These are phyloP conservation scores for Eucommia ulmoides DNA, from an alignment of 257 asterid species.

Conservation along the genomic window DNA sequence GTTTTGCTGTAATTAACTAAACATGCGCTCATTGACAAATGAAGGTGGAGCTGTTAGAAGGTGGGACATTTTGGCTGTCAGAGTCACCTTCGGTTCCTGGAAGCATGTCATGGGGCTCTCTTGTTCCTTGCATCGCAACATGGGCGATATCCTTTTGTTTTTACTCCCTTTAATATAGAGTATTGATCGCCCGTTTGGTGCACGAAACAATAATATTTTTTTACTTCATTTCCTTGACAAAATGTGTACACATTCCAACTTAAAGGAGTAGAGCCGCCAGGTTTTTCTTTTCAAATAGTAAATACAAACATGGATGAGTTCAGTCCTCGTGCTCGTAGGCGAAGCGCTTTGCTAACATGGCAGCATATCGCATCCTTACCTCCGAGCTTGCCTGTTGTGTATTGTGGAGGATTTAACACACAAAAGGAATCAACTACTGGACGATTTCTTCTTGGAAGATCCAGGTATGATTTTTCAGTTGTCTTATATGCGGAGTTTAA, in stretches of 20 bases:
- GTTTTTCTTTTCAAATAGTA: slow-evolving; percentile 88
- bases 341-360: slow-evolving; percentile 97
- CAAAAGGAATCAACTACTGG: slow-evolving; percentile 96
- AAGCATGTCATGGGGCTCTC: slow-evolving; percentile 96
- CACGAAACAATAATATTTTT: too few species aligned
- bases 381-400: slow-evolving; percentile 82
- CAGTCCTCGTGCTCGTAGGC: slow-evolving; percentile 95
- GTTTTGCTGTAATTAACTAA: too few species aligned
- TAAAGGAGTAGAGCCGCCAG: slow-evolving; percentile 93
- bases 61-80: slow-evolving; percentile 97
- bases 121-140: slow-evolving; percentile 77
- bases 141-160: slow-evolving; percentile 93
- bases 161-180: neutral
- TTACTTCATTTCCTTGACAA: slow-evolving; percentile 50
- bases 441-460: slow-evolving; percentile 97
- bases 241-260: slow-evolving; percentile 94
- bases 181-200: too few species aligned
- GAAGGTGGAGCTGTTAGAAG: slow-evolving; percentile 91
- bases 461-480: slow-evolving; percentile 45
- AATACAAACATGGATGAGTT: slow-evolving; percentile 89
- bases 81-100: slow-evolving; percentile 99
- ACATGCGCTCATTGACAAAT: slow-evolving; percentile 18
- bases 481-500: neutral
- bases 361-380: slow-evolving; percentile 99
- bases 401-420: slow-evolving; percentile 93